Conservation (phyloP, 768 basidiomycete species). For the Leccinum subgranulosum region DNA sequence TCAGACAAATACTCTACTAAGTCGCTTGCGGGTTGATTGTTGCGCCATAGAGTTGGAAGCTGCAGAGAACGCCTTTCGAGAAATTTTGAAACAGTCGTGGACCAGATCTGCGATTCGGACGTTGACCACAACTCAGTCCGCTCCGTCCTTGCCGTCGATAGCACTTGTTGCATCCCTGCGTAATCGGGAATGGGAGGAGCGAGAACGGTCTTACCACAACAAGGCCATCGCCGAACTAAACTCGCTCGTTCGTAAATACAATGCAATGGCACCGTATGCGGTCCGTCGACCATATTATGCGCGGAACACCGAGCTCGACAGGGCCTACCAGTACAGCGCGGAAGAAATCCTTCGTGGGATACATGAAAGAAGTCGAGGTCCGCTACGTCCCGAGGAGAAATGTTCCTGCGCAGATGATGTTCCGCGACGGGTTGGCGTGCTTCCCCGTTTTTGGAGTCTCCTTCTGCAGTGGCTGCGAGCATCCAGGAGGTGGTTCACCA, state of each 20-base stretch:
- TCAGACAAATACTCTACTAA: background rate
- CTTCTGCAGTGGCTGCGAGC: conserved; percentile 27
- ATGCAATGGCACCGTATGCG: conserved; percentile 73
- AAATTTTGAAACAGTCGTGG: conserved; percentile 65
- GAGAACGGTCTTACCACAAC: conserved; percentile 66
- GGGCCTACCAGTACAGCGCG: conserved; percentile 47
- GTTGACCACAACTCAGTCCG: conserved; percentile 43
- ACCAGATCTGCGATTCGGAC: conserved; percentile 69
- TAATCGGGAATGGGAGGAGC: conserved; percentile 68
- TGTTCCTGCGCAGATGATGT: conserved; percentile 6
- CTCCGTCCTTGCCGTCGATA: conserved; percentile 38
- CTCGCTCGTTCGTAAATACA: conserved; percentile 72
- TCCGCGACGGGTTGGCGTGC: background rate
- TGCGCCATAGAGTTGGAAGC: conserved; percentile 57
- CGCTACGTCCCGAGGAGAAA: conserved; percentile 1
- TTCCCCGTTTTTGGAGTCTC: conserved; percentile 26
- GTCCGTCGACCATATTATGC: conserved; percentile 65
- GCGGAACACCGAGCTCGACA: conserved; percentile 55
- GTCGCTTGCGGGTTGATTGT: conserved; percentile 2
- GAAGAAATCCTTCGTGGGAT: conserved; percentile 50
- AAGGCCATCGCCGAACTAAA: conserved; percentile 70
- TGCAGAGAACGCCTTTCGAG: conserved; percentile 59
- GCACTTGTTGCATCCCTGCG: conserved; percentile 44
- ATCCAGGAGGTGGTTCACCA: conserved; percentile 8
- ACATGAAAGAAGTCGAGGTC: conserved; percentile 20